These are phyloP conservation scores for Nigrograna mackinnonii DNA, from an alignment of 2,329 filamentous ascomycete species.

Conservation along the genomic window DNA sequence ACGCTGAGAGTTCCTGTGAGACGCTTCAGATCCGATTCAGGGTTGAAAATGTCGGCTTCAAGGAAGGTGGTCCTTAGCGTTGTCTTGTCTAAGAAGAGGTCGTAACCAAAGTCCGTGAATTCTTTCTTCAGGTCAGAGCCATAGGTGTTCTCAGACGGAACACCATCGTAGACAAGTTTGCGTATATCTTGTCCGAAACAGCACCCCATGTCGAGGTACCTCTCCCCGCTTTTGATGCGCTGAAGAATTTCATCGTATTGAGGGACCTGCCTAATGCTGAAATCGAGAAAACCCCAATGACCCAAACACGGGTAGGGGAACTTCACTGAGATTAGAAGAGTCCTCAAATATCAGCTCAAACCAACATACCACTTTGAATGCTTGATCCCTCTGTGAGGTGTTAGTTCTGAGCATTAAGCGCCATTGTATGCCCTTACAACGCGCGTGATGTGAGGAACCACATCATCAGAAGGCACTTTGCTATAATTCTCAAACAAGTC, in stretches of 20 bases:
- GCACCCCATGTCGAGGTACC: constrained; percentile 46
- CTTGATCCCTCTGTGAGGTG: constrained; percentile 26
- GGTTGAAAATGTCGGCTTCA: constrained; percentile 51
- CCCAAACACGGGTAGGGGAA: constrained; percentile 42
- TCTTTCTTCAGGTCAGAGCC: constrained; percentile 44
- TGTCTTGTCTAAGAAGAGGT: constrained; percentile 39
- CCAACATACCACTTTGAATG: constrained; percentile 31
- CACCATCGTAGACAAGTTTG: constrained; percentile 48
- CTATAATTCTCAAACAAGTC: constrained; percentile 45
- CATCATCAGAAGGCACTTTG: constrained; percentile 35
- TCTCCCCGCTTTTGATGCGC: constrained; percentile 38
- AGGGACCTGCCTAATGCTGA: constrained; percentile 26
- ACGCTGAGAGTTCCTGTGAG: constrained; percentile 47
- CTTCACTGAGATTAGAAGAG: constrained; percentile 14
- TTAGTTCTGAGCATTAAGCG: constrained; percentile 2
- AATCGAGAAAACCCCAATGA: constrained; percentile 39
- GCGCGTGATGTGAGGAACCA: constrained; percentile 40
- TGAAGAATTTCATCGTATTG: constrained; percentile 35
- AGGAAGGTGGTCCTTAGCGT: constrained; percentile 56
- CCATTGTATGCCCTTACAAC: constrained; percentile 25
- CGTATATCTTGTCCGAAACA: constrained; percentile 53
- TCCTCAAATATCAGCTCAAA: neutral
- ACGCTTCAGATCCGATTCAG: constrained; percentile 30
- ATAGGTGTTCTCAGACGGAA: constrained; percentile 42
- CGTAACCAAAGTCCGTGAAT: constrained; percentile 60